Percentiles rank a stretch among this genome's conserved stretches.
Evolutionary conservation across 2,329 filamentous ascomycete species (phyloP).

Genomic region (Trichoderma sp.): DNA sequence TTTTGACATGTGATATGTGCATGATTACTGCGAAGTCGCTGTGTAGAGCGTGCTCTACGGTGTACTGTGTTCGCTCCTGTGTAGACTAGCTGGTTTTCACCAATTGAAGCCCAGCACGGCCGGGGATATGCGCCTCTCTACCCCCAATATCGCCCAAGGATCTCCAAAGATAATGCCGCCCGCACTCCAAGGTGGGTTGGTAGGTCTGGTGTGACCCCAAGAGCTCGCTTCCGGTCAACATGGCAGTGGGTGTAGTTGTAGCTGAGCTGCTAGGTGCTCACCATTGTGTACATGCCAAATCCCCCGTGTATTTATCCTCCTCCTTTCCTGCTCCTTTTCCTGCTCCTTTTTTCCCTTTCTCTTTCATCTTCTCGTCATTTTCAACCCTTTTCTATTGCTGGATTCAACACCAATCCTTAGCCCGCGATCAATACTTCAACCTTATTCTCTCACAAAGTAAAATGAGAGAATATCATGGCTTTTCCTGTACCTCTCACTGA

Average conservation of each 20-base stretch:
- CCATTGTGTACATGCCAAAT: not conserved
- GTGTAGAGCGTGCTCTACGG: not conserved
- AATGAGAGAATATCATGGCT: slow-evolving; percentile 75
- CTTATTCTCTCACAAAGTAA: slow-evolving; percentile 42
- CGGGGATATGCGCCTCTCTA: not conserved
- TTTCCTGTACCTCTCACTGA: slow-evolving; percentile 55
- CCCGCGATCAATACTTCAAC: slow-evolving; percentile 30
- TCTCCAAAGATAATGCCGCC: slow-evolving; percentile 22
- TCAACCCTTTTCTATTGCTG: slow-evolving; percentile 38
- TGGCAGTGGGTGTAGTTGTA: not conserved
- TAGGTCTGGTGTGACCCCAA: slow-evolving; percentile 10
- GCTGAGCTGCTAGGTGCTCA: not conserved
- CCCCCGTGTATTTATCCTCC: slow-evolving; percentile 16
- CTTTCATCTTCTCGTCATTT: slow-evolving; percentile 9
- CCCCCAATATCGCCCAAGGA: not conserved
- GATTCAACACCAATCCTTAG: slow-evolving; percentile 42
- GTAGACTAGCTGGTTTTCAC: not conserved
- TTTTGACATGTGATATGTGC: slow-evolving; percentile 21
- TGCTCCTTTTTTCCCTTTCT: not conserved
- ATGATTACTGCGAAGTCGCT: not conserved
- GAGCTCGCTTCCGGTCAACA: slow-evolving; percentile 11
- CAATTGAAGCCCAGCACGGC: not conserved
- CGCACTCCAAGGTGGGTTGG: slow-evolving; percentile 15
- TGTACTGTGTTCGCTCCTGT: not conserved
- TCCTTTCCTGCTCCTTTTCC: slow-evolving; percentile 1